Base-by-base conservation (phyloP, 768 basidiomycete species). In the Cystobasidium ongulense region DNA sequence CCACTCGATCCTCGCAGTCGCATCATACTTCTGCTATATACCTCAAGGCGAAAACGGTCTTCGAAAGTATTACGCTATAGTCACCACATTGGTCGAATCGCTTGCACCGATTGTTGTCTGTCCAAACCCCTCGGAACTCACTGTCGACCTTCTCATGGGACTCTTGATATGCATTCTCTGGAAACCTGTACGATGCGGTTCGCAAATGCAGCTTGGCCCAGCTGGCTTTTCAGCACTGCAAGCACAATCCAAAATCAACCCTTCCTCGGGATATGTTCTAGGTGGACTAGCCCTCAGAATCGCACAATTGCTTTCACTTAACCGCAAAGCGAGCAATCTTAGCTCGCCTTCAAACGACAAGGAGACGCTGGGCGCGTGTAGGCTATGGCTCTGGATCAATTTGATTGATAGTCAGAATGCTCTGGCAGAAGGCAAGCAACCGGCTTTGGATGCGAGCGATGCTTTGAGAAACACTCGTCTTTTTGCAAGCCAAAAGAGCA, bases 11-110 rank as follows among this genome's bases (percentile, higher is more conserved):
- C 33, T 63, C 21, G 29, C 72, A 2, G 72, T 73, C 2, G 72
- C 67, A n/a, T 63, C 72, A 2, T 73, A 73, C 33, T 73, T 71
- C 68, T 71, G 68, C 68, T 71, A 71, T 36, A 53, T 71, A 1
- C 68, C 68, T 7, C 68, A 71, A 29, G 68, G 68, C 50, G 68
- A 71, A 38, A 71, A 71, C 36, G 68, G 68, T 18, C 54, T 71
- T 3, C 68, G 68, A 25, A 71, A 71, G 68, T 71, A 71, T 29
- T 71, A 71, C 29, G 68, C 68, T 18, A 71, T 71, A 23, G 68
- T 71, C 13, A 71, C 68, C 1, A 71, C 68, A 1, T 54, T 71
- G 31, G 68, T 71, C 53, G 68, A 71, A 36, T 71, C 68, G 54
- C 68, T 71, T 4, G 68, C 68, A 29, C 68, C 68, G 4, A 54